Evolutionary conservation across 352 stramenopile species (phyloP), one percentile per base, ranked within the genome.

Genomic region (Pythium insidiosum): DNA sequence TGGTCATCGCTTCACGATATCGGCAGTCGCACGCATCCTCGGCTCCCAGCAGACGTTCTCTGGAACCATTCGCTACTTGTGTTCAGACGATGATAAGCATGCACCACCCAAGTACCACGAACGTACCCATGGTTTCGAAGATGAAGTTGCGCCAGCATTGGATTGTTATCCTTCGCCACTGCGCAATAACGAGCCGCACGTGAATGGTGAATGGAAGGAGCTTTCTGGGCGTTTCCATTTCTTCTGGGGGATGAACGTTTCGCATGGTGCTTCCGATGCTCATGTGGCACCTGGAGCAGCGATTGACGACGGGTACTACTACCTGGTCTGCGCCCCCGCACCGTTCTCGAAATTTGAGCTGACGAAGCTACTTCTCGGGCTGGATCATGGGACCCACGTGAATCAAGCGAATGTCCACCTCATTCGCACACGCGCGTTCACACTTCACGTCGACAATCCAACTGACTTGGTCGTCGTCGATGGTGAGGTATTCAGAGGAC

Each of bases 181-280:
- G 0, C 45, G 52, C 20, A 43, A 61, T 26, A 53, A 46, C 18
- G 38, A 53, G 31, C 43, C 51, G 5, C 37, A 49, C 21, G 46
- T 58, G 12, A 23, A 62, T 6, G 56, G 50, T 12, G 47, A 58
- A 21, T 73, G 56, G 53, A 58, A 61, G 16, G 61, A 63, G 10
- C 38, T 73, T 15, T 7, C 35, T 0, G 61, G 63, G 2, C 45
- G 47, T 9, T 78, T 74, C 36, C 46, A 56, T 28, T 51, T 74
- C 22, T 65, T 74, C 30, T 78, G 66, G 66, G 59, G 53, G 26
- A 65, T 68, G 41, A 73, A 65, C 38, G 57, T 63, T 1, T 62
- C 52, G 3, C 61, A 72, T 35, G 50, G 49, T 12, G 50, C 63
- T 1, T 50, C 47, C 3, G 61, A 74, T 25, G 45, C 45, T 12